Evolutionary conservation across 768 basidiomycete species (phyloP), one percentile per base, ranked within the genome.

Genomic region (Rhodotorula paludigena): DNA sequence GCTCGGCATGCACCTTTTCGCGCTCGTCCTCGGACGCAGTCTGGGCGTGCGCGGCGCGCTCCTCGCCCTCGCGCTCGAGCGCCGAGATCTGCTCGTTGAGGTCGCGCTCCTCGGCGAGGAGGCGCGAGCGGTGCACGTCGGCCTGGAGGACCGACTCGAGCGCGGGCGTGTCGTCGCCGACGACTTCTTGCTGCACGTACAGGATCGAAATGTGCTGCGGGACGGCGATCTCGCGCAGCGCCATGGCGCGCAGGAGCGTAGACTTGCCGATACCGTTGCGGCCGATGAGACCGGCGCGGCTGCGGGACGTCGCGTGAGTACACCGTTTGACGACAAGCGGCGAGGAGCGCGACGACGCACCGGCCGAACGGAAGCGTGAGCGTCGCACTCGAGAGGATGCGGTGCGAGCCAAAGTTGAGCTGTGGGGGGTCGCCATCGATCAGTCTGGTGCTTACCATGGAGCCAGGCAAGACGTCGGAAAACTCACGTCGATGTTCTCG

Each of bases 181-280:
- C 77, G 72, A 97, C 92, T 80, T 99, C 96, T 81, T 99, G 96
- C 78, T 99, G 96, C 60, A 99, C 96, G 77, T 97, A 97, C 35
- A 98, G 83, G 72, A 99, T 96, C 7, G 91, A 92, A 77, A 99
- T 96, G 76, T 99, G 90, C 0, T 62, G 58, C 9, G 94, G 93
- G 63, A 97, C 89, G 23, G 90, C 87, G 25, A 99, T 86, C 74
- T 98, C 96, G 73, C 96, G 85, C 83, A 98, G 84, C 2, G 96
- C 89, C 71, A 99, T 90, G 76, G 96, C 89, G 54, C 92, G 86
- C 32, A 99, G 82, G 28, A 99, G 83, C 5, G 96, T 97, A 21
- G 92, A 96, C 82, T 99, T 98, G 79, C 94, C 94, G 74, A 97
- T 87, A 86, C 88, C 89, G 77, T 90, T 90, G 58, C 89, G 87